Evolutionary conservation across 768 basidiomycete genomes (phyloP).

Genomic region (Boletus fagicola): DNA sequence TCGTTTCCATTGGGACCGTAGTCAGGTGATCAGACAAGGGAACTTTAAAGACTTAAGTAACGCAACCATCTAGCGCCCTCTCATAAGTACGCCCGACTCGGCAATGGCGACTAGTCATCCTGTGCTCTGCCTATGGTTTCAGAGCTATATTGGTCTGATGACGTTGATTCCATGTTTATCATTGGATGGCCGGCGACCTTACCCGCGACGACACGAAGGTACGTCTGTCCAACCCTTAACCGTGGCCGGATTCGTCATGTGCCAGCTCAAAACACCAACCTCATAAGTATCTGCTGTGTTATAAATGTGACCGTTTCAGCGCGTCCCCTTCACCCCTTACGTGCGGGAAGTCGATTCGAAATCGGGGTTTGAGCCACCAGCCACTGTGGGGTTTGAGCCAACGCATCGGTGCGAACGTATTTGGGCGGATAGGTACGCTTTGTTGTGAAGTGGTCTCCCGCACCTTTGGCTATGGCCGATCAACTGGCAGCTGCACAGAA

Average conservation of each 20-base stretch:
- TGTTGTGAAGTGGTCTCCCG: conserved; percentile 15
- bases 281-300: background rate
- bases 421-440: background rate
- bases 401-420: background rate
- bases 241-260: background rate
- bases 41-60: conserved; percentile 5
- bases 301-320: background rate
- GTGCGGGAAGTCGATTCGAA: background rate
- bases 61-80: background rate
- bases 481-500: background rate
- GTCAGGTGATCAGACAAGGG: conserved; percentile 14
- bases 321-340: background rate
- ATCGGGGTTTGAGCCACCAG: background rate
- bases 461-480: background rate
- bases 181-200: background rate
- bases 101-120: background rate
- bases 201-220: background rate
- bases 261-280: background rate
- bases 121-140: background rate
- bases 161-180: background rate
- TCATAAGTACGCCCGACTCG: background rate
- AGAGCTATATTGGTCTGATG: background rate
- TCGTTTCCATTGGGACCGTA: conserved; percentile 24
- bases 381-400: background rate
- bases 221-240: background rate